Conservation (phyloP, 2,329 filamentous ascomycete species). For the Clonostachys rhizophaga region DNA sequence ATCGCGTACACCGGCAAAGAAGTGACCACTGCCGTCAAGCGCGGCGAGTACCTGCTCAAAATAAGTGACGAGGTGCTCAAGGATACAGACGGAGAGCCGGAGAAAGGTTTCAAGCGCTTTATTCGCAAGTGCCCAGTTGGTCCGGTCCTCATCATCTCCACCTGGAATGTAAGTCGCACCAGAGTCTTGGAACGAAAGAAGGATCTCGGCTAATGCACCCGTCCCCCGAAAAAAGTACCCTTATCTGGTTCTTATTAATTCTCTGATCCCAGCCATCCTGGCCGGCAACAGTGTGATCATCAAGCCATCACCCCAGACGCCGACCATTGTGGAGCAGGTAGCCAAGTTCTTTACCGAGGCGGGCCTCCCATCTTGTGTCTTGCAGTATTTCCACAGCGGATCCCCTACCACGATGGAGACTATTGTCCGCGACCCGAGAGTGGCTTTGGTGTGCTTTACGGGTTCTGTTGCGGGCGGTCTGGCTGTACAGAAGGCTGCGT, state of each 20-base stretch:
- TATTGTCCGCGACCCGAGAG: conserved; percentile 70
- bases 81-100: conserved; percentile 76
- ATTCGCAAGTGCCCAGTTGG: conserved; percentile 86
- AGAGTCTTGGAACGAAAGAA: neutral
- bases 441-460: conserved; percentile 86
- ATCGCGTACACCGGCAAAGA: conserved; percentile 84
- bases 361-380: conserved; percentile 75
- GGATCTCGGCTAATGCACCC: conserved; percentile 1
- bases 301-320: conserved; percentile 93
- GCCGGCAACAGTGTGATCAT: conserved; percentile 88
- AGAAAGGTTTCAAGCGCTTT: conserved; percentile 86
- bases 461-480: conserved; percentile 86
- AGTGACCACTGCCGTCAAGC: conserved; percentile 77
- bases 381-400: conserved; percentile 91
- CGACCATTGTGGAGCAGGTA: conserved; percentile 84
- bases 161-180: conserved; percentile 76
- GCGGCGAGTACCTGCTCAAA: conserved; percentile 81
- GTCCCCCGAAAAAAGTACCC: conserved; percentile 62
- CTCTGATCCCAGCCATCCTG: conserved; percentile 84
- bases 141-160: conserved; percentile 83
- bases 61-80: conserved; percentile 74
- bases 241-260: conserved; percentile 90
- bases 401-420: conserved; percentile 72
- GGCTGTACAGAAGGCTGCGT: conserved; percentile 78
- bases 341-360: conserved; percentile 72